phyloP scores from a whole-genome alignment of 2,329 filamentous ascomycete genomes.

The Neopestalotiopsis sp. region DNA sequence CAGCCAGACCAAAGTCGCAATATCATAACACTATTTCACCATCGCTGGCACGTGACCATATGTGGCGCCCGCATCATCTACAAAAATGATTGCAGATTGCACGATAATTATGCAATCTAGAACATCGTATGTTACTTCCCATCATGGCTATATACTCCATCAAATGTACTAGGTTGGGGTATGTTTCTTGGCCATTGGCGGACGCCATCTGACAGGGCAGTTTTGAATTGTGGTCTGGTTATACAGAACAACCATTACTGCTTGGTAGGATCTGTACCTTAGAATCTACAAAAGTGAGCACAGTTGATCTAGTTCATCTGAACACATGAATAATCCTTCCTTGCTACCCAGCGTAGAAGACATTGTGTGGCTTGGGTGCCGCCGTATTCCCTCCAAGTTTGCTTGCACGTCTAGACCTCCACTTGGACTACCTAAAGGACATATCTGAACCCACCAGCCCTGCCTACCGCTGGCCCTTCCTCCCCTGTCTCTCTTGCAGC shows the following conservation, averaged over 20 bases:
- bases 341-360: too few relatives aligned
- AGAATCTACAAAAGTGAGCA: too few relatives aligned
- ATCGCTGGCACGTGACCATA: conserved; percentile 24
- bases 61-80: conserved; percentile 7
- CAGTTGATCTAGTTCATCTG: too few relatives aligned
- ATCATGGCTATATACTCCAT: too few relatives aligned
- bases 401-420: neutral
- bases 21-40: conserved; percentile 22
- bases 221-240: too few relatives aligned
- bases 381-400: neutral
- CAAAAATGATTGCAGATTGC: neutral
- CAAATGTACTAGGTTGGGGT: too few relatives aligned
- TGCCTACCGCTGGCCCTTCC: conserved; percentile 18
- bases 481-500: conserved; percentile 20
- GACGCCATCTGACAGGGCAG: too few relatives aligned
- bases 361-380: neutral
- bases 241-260: too few relatives aligned
- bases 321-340: too few relatives aligned
- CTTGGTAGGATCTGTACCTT: too few relatives aligned
- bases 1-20: conserved; percentile 21
- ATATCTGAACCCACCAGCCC: conserved; percentile 36
- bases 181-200: too few relatives aligned
- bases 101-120: neutral
- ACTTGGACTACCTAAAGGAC: conserved; percentile 29
- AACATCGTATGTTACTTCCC: neutral